Percentiles rank a stretch among this genome's conserved stretches.
These are phyloP conservation scores for Solanum raphanifolium DNA, from an alignment of 257 asterid species.

Conservation along the genomic window DNA sequence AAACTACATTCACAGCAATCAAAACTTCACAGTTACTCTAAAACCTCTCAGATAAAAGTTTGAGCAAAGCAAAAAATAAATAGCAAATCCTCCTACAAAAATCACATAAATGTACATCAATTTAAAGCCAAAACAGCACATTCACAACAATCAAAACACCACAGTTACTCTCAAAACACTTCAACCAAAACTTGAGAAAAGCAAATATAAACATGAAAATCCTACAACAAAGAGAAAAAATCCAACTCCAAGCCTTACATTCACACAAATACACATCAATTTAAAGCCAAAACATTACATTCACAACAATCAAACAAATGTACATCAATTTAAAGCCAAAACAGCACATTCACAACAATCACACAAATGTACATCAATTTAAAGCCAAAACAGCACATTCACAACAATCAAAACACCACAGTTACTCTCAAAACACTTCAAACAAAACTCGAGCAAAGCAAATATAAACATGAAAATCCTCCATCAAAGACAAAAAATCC, in stretches of 20 bases:
- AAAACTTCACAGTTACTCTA: not conserved
- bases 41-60: not conserved
- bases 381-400: not conserved
- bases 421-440: not conserved
- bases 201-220: not conserved
- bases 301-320: not conserved
- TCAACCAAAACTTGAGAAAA: not conserved
- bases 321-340: constrained; percentile 2
- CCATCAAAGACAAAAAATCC: not conserved
- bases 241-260: not conserved
- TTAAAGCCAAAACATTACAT: constrained; percentile 1
- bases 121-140: not conserved
- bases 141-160: not conserved
- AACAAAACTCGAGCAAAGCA: not conserved
- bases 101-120: not conserved
- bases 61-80: not conserved
- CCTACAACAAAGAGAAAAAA: not conserved
- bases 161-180: not conserved
- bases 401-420: constrained; percentile 1
- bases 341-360: not conserved
- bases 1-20: not conserved
- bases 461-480: not conserved
- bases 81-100: not conserved
- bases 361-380: not conserved
- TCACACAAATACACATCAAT: constrained; percentile 3